These are phyloP conservation scores for Primulina huaijiensis DNA, from an alignment of 257 asterid species.

Conservation along the genomic window DNA sequence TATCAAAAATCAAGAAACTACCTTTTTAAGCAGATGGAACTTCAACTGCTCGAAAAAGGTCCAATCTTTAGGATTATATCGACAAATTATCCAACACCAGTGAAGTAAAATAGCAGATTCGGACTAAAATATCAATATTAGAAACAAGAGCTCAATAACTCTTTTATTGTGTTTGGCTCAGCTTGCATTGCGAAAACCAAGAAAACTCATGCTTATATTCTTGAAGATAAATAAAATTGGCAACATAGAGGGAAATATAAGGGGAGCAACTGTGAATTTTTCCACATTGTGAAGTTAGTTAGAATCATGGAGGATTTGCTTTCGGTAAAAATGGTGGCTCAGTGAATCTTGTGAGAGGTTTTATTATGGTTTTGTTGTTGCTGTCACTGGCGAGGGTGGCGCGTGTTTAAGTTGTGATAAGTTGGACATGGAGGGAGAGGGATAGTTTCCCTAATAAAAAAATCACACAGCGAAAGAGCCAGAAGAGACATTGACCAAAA, in stretches of 20 bases:
- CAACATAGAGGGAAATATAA: slow-evolving; percentile 17
- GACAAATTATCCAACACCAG: slow-evolving; percentile 43
- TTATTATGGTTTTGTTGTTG: not conserved
- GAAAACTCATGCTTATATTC: not conserved
- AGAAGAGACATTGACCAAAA: too few species aligned
- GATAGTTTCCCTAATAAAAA: too few species aligned
- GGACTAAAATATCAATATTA: slow-evolving; percentile 4
- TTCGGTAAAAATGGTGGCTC: not conserved
- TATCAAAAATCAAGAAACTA: slow-evolving; percentile 9
- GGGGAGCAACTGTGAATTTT: slow-evolving; percentile 17
- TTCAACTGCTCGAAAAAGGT: slow-evolving; percentile 38
- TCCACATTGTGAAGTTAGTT: not conserved
- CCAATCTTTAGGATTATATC: slow-evolving; percentile 37
- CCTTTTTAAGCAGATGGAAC: slow-evolving; percentile 33
- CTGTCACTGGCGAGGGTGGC: not conserved
- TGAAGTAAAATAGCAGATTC: slow-evolving; percentile 26
- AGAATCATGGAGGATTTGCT: not conserved
- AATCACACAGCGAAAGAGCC: too few species aligned
- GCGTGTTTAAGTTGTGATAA: not conserved
- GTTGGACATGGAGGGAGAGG: too few species aligned
- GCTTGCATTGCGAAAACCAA: slow-evolving; percentile 20
- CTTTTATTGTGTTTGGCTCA: slow-evolving; percentile 18
- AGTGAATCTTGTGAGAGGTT: not conserved
- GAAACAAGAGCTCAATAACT: slow-evolving; percentile 17
- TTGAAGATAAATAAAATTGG: slow-evolving; percentile 6